phyloP scores from a whole-genome alignment of 345 rosid species.

The Melastoma malabathricum region DNA sequence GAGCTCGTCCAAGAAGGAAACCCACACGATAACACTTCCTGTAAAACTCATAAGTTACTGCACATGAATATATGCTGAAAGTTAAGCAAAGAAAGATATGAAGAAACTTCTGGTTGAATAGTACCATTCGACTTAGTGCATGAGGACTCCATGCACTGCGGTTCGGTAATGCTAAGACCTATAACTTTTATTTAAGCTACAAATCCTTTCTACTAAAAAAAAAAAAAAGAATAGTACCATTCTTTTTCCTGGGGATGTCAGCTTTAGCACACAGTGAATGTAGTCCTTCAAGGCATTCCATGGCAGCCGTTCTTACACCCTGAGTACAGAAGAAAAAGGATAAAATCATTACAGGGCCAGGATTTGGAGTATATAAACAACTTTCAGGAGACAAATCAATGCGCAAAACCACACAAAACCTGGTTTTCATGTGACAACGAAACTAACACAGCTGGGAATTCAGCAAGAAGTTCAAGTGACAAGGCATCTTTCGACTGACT shows the following conservation, averaged over 20 bases:
- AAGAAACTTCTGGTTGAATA: no score
- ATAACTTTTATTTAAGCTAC: no score
- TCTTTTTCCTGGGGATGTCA: conserved; percentile 68
- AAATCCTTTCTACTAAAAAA: no score
- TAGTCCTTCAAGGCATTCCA: conserved; percentile 66
- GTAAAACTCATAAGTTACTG: conserved; percentile 12
- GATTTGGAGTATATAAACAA: conserved; percentile 1
- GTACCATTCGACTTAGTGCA: no score
- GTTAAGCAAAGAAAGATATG: no score
- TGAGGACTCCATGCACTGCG: neutral
- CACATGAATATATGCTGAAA: neutral
- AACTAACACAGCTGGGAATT: conserved; percentile 62
- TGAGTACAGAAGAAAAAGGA: conserved; percentile 23
- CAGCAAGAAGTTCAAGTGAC: conserved; percentile 44
- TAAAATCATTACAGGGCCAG: neutral
- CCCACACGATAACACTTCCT: conserved; percentile 63
- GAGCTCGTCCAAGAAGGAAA: conserved; percentile 51
- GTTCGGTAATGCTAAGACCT: no score
- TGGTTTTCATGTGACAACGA: conserved; percentile 58
- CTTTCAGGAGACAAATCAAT: conserved; percentile 1
- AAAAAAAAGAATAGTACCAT: conserved; percentile 36
- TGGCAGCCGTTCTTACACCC: conserved; percentile 61
- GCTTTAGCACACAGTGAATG: conserved; percentile 33
- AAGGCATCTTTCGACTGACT: conserved; percentile 33
- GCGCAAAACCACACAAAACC: conserved; percentile 17